Evolutionary conservation across 768 basidiomycete genomes (phyloP), one percentile per base, ranked within the genome.

Genomic region (Macrolepiota dolichaula): DNA sequence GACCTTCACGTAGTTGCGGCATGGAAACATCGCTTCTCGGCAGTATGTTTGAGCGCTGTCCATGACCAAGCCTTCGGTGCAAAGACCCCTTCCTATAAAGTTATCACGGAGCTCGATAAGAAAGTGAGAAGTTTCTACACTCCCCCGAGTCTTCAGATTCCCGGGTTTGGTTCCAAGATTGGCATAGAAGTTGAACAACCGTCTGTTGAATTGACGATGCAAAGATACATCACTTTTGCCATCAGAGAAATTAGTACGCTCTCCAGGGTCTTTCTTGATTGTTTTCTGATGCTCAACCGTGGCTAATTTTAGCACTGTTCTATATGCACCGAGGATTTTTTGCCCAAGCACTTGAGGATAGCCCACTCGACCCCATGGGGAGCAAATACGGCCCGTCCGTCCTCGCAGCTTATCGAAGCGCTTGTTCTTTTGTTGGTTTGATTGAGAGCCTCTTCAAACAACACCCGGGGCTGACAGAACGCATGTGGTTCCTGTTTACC

Each of bases 241-340:
- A 88, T 89, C 64, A 83, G 78, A 69, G 88, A 89, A 70, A 88
- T 88, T 38, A 81, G 88, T 86, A 65, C 66, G 81, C 70, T 22
- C 13, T 51, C 15, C 61, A 44, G 29, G 40, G 24, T 40, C 44
- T 38, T 11, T 9, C 17, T 4, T 19, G 11, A 17, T 44, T 44
- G 27, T 22, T 27, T 6, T 55, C 56, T 55, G 19, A 24, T 24
- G 35, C 24, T 57, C 61, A 53, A 40, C 46, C 32, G 47, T 25
- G 29, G 2, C 12, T 22, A 32, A 53, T 47, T 62, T 53, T 63
- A 88, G 87, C 84, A 12, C 70, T 88, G 29, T 87, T 89, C 67
- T 89, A 89, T 65, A 85, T 90, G 79, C 87, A 90, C 71, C 80
- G 88, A 51, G 87, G 86, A 5, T 90, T 86, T 76, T 90, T 90